Conservation (phyloP, 2,329 filamentous ascomycete genomes). For the Rutstroemia sp. region DNA sequence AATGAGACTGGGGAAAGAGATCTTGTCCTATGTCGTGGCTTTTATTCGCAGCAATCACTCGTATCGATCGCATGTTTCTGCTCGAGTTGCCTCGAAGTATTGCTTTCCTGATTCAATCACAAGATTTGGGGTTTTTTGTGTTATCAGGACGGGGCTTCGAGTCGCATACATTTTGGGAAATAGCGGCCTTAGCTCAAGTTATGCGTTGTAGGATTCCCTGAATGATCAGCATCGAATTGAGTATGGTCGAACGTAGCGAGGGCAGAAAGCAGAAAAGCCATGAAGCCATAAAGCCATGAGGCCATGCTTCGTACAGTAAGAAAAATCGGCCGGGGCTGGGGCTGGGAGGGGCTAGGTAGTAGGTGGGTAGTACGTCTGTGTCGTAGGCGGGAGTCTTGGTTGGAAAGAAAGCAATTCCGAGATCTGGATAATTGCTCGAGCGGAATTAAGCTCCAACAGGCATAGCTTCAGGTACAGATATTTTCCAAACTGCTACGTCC, state of each 20-base stretch:
- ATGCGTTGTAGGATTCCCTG: no score
- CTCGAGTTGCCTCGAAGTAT: background rate
- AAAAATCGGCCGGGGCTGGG: background rate
- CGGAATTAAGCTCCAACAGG: background rate
- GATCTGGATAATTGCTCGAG: background rate
- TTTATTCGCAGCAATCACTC: background rate
- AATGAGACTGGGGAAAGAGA: background rate
- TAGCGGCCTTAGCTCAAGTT: no score
- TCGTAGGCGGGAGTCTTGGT: background rate
- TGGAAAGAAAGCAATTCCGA: constrained; percentile 1
- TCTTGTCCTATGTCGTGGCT: background rate
- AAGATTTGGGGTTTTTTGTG: no score
- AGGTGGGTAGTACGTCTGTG: background rate
- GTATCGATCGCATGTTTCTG: background rate
- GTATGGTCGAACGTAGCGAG: no score
- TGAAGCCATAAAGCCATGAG: no score
- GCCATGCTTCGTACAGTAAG: no score
- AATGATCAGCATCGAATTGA: no score
- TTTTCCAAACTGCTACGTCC: background rate
- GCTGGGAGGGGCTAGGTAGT: background rate
- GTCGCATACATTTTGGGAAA: no score
- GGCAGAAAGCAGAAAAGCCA: no score
- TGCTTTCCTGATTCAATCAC: no score
- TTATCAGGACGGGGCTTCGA: no score
- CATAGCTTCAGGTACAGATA: constrained; percentile 6